Conservation (phyloP, 2,329 filamentous ascomycete species). For the Biscogniauxia mediterranea region DNA sequence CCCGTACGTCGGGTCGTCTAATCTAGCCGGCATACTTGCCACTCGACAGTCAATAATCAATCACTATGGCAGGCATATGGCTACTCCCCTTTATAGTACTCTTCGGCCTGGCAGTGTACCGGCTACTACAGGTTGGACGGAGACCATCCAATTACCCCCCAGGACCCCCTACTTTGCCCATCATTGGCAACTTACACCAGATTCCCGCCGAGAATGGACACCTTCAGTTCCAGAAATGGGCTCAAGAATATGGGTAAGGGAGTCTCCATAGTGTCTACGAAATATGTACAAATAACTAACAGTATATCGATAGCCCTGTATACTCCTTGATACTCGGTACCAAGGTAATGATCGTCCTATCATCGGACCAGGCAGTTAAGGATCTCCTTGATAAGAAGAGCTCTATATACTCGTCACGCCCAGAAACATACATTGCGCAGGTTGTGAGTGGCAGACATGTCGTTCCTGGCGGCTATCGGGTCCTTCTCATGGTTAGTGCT, state of each 20-base stretch:
- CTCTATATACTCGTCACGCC: slow-evolving; percentile 22
- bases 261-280: not conserved
- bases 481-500: slow-evolving; percentile 20
- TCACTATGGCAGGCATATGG: slow-evolving; percentile 18
- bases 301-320: slow-evolving; percentile 17
- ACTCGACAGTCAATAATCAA: slow-evolving; percentile 3
- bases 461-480: slow-evolving; percentile 19
- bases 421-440: slow-evolving; percentile 22
- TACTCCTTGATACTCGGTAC: slow-evolving; percentile 22
- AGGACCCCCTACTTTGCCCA: slow-evolving; percentile 21
- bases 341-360: slow-evolving; percentile 21
- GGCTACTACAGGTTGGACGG: slow-evolving; percentile 21
- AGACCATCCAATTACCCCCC: slow-evolving; percentile 22
- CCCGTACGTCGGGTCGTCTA: not conserved
- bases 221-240: slow-evolving; percentile 24
- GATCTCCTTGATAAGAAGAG: slow-evolving; percentile 24
- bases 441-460: slow-evolving; percentile 21
- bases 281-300: not conserved
- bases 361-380: slow-evolving; percentile 20
- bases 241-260: slow-evolving; percentile 23
- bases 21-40: slow-evolving; percentile 6
- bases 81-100: slow-evolving; percentile 18
- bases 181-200: slow-evolving; percentile 20
- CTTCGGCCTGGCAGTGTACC: slow-evolving; percentile 18
- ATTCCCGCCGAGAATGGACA: slow-evolving; percentile 22